Evolutionary conservation across 345 rosid genomes (phyloP).

Genomic region (Cardiospermum halicacabum): DNA sequence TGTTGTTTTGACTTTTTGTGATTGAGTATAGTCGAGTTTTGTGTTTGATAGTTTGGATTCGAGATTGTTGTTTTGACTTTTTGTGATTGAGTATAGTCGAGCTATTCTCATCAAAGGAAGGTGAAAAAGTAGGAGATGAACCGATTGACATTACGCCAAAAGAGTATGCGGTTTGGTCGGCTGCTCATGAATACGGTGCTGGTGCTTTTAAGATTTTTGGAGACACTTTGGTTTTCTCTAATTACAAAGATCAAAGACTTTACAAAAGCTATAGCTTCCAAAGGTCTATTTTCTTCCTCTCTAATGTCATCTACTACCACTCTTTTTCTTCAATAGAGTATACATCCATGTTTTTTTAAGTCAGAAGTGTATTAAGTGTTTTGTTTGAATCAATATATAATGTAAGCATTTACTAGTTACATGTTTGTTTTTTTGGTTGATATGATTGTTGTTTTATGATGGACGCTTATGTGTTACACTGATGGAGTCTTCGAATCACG

Average conservation of each 20-base stretch:
- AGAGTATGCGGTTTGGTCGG: constrained; percentile 69
- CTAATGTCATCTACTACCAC: too few species aligned
- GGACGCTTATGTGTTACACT: constrained; percentile 57
- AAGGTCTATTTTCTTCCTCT: constrained; percentile 29
- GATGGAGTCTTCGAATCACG: constrained; percentile 81
- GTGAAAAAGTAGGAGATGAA: constrained; percentile 54
- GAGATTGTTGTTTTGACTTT: too few species aligned
- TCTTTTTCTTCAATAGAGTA: too few species aligned
- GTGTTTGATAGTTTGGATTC: too few species aligned
- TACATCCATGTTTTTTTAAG: not conserved
- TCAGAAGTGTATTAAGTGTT: not conserved
- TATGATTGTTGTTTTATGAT: constrained; percentile 32
- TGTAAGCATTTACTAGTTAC: not conserved
- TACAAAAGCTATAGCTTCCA: constrained; percentile 42
- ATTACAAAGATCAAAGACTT: constrained; percentile 82
- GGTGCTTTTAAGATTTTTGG: constrained; percentile 68
- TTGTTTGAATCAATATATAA: not conserved
- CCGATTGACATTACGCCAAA: constrained; percentile 66
- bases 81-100: too few species aligned
- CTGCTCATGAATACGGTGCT: constrained; percentile 92
- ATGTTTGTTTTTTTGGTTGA: constrained; percentile 8
- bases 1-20: too few species aligned
- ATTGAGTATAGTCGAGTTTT: too few species aligned
- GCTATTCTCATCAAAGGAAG: too few species aligned
- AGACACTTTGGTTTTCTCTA: constrained; percentile 64